These are phyloP conservation scores for Mortierella sp. DNA, from an alignment of 371 early-diverging fungal genomes.

Conservation along the genomic window DNA sequence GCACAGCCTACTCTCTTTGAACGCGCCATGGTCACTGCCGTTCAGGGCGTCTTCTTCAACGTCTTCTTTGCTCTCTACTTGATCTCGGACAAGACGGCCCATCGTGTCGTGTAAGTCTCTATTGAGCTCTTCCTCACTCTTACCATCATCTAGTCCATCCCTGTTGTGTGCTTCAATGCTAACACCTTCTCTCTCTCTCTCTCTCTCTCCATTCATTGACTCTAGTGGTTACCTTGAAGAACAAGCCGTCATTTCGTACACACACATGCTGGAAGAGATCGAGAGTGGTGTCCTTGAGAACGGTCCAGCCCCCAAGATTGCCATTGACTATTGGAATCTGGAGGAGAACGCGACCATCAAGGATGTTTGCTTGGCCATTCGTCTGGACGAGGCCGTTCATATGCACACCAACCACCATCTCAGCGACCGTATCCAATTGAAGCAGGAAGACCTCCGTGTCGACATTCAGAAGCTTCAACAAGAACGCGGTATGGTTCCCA, in stretches of 20 bases:
- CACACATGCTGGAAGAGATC: slow-evolving; percentile 89
- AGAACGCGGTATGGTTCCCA: slow-evolving; percentile 42
- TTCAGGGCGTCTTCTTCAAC: slow-evolving; percentile 94
- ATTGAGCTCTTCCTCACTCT: no score
- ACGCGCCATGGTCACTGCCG: slow-evolving; percentile 72
- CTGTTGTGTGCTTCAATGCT: no score
- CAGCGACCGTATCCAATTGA: slow-evolving; percentile 65
- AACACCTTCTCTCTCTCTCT: not conserved
- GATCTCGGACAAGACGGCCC: slow-evolving; percentile 83
- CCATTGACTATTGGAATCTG: slow-evolving; percentile 93
- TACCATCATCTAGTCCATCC: no score
- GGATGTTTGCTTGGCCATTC: slow-evolving; percentile 93
- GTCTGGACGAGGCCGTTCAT: slow-evolving; percentile 97
- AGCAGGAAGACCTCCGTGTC: slow-evolving; percentile 43
- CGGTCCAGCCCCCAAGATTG: slow-evolving; percentile 79
- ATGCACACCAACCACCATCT: slow-evolving; percentile 95
- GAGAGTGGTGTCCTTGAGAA: slow-evolving; percentile 80
- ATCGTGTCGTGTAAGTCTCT: slow-evolving; percentile 82
- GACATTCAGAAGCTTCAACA: slow-evolving; percentile 39
- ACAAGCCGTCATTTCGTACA: slow-evolving; percentile 95
- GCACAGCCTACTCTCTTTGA: slow-evolving; percentile 73
- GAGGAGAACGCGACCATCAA: slow-evolving; percentile 82
- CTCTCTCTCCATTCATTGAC: not conserved
- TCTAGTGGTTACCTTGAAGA: slow-evolving; percentile 92
- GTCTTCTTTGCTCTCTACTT: slow-evolving; percentile 89